Evolutionary conservation across 495 filamentous ascomycete genomes (phyloP).

Genomic region (Gamarada debralockiae): DNA sequence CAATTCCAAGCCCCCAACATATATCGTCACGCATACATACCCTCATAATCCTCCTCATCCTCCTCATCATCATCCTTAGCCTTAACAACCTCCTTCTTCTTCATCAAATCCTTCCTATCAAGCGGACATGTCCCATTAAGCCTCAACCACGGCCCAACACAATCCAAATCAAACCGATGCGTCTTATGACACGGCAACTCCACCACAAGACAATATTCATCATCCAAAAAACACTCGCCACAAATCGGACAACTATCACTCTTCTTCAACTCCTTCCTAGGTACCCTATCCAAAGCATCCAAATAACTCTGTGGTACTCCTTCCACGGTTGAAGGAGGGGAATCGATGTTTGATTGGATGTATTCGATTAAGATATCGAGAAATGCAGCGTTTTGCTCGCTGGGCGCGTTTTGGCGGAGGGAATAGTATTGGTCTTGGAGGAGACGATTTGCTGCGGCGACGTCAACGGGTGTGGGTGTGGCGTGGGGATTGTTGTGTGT

Average conservation of each 20-base stretch:
- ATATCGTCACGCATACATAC: conserved; percentile 64
- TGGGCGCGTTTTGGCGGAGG: conserved; percentile 14
- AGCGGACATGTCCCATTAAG: conserved; percentile 87
- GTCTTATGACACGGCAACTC: conserved; percentile 76
- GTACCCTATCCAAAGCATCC: conserved; percentile 76
- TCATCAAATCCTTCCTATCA: conserved; percentile 74
- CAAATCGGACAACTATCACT: conserved; percentile 84
- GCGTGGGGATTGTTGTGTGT: conserved; percentile 56
- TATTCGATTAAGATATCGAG: conserved; percentile 57
- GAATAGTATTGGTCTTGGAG: conserved; percentile 42
- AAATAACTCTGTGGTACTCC: conserved; percentile 80
- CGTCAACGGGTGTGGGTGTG: conserved; percentile 67
- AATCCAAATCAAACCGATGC: conserved; percentile 90
- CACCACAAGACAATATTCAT: conserved; percentile 78
- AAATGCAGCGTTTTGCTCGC: conserved; percentile 38
- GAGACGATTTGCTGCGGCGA: conserved; percentile 56
- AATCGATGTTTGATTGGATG: conserved; percentile 59
- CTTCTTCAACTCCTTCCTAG: conserved; percentile 59
- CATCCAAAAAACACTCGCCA: conserved; percentile 75
- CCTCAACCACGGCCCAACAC: conserved; percentile 88
- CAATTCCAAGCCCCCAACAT: not conserved
- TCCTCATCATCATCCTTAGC: conserved; percentile 53
- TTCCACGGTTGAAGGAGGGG: conserved; percentile 62
- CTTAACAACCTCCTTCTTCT: conserved; percentile 56
- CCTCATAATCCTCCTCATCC: conserved; percentile 66